A percentile compares a stretch with the other conserved stretches of the same genome.
Conservation (phyloP, 2,329 filamentous ascomycete genomes). For the Fusarium succisae region DNA sequence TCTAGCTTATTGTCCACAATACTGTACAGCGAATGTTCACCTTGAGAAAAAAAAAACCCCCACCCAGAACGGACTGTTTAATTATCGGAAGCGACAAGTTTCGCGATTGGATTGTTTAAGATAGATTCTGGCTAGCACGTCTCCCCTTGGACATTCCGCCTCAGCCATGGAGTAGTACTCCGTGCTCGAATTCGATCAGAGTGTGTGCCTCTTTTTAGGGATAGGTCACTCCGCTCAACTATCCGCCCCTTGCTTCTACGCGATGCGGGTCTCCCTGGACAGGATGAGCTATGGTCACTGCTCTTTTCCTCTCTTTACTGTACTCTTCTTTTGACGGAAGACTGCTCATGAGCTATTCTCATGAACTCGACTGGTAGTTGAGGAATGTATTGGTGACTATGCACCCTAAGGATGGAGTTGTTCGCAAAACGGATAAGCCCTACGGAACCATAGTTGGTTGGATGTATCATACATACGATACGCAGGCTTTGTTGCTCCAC, state of each 20-base stretch:
- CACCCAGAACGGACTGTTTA: not conserved
- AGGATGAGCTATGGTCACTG: not conserved
- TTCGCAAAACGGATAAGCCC: not conserved
- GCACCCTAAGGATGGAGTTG: not conserved
- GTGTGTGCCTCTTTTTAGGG: constrained; percentile 22
- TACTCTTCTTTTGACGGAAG: not conserved
- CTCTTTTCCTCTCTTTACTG: not conserved
- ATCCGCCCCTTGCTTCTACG: constrained; percentile 38
- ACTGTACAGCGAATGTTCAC: not conserved
- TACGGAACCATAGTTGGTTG: constrained; percentile 19
- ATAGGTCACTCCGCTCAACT: constrained; percentile 35
- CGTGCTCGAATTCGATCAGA: not conserved
- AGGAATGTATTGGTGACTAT: not conserved
- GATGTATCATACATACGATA: constrained; percentile 28
- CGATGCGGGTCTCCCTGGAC: constrained; percentile 28
- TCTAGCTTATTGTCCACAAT: constrained; percentile 8
- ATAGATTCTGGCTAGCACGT: not conserved
- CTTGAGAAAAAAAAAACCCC: not conserved
- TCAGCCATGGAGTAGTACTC: constrained; percentile 1
- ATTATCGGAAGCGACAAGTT: constrained; percentile 21
- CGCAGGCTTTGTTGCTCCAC: constrained; percentile 17
- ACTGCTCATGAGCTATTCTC: not conserved
- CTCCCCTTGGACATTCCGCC: not conserved
- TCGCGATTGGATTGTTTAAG: constrained; percentile 7
- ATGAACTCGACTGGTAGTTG: not conserved